A percentile compares a stretch with the other conserved stretches of the same genome.
Conservation (phyloP, 768 basidiomycete genomes). For the Phaeolepiota aurea region DNA sequence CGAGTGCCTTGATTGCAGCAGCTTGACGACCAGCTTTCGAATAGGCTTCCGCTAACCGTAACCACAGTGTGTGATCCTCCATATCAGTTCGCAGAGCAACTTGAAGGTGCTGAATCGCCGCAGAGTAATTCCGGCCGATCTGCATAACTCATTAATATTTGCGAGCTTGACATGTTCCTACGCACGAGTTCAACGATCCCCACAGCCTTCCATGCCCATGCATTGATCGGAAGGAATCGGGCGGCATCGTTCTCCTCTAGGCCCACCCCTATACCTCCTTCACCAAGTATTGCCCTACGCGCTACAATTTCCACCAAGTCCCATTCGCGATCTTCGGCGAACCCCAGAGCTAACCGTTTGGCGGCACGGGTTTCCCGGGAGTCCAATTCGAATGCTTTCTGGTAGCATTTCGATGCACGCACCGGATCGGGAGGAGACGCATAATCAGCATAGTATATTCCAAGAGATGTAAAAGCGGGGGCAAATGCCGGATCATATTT, state of each 20-base stretch:
- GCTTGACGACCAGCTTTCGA: constrained; percentile 79
- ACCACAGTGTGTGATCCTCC: constrained; percentile 78
- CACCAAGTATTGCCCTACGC: constrained; percentile 84
- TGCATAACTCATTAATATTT: constrained; percentile 17
- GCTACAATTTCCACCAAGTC: constrained; percentile 94
- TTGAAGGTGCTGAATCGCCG: constrained; percentile 80
- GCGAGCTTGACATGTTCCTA: constrained; percentile 5
- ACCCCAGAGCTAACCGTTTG: constrained; percentile 73
- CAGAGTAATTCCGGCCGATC: constrained; percentile 60
- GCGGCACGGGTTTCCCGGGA: constrained; percentile 84
- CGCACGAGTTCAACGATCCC: constrained; percentile 87
- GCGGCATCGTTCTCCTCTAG: constrained; percentile 34
- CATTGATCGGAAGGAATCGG: constrained; percentile 66
- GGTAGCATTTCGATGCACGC: constrained; percentile 91
- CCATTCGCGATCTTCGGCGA: constrained; percentile 93
- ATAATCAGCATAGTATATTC: constrained; percentile 76
- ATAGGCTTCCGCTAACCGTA: constrained; percentile 89
- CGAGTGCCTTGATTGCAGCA: constrained; percentile 84
- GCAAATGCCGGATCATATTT: constrained; percentile 72
- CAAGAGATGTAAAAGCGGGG: constrained; percentile 90
- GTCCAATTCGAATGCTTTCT: constrained; percentile 97
- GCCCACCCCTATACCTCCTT: constrained; percentile 69
- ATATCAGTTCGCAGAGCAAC: constrained; percentile 75
- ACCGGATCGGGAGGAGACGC: constrained; percentile 68
- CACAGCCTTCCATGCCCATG: constrained; percentile 98